Conservation (phyloP, 2,329 filamentous ascomycete species). For the Diplodia corticola region DNA sequence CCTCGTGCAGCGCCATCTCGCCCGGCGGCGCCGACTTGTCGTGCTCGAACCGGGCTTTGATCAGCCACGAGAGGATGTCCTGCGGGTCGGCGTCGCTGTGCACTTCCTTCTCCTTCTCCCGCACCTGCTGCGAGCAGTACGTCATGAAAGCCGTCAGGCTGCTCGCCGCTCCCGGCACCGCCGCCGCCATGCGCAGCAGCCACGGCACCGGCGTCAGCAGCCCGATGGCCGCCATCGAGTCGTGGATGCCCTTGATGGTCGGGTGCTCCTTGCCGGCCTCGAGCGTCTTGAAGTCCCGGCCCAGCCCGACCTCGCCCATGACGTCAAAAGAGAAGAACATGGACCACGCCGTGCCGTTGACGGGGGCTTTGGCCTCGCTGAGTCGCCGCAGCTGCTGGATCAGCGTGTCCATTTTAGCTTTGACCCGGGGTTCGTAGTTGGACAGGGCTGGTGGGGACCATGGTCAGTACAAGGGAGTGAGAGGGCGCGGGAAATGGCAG, state of each 20-base stretch:
- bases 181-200: slow-evolving; percentile 35
- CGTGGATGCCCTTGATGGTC: slow-evolving; percentile 39
- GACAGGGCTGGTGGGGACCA: slow-evolving; percentile 26
- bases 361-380: slow-evolving; percentile 16
- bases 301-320: slow-evolving; percentile 50
- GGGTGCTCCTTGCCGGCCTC: slow-evolving; percentile 29
- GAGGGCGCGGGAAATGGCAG: not conserved
- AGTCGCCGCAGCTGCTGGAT: slow-evolving; percentile 32
- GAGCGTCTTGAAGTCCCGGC: slow-evolving; percentile 43
- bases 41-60: slow-evolving; percentile 42
- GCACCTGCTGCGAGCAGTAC: slow-evolving; percentile 35
- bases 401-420: slow-evolving; percentile 33
- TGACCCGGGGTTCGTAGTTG: slow-evolving; percentile 36
- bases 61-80: slow-evolving; percentile 44
- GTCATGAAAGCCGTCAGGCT: slow-evolving; percentile 34
- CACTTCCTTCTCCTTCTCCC: slow-evolving; percentile 31
- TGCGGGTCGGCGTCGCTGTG: slow-evolving; percentile 32
- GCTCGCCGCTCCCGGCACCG: slow-evolving; percentile 34
- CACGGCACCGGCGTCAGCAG: slow-evolving; percentile 40
- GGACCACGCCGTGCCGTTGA: slow-evolving; percentile 36
- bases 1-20: slow-evolving; percentile 34
- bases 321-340: slow-evolving; percentile 51
- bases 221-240: slow-evolving; percentile 37
- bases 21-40: slow-evolving; percentile 39
- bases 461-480: no score